A percentile compares a stretch with the other conserved stretches of the same genome.
These are phyloP conservation scores for Prasinococcaceae sp. DNA, from an alignment of 139 green algal genomes.

Conservation along the genomic window DNA sequence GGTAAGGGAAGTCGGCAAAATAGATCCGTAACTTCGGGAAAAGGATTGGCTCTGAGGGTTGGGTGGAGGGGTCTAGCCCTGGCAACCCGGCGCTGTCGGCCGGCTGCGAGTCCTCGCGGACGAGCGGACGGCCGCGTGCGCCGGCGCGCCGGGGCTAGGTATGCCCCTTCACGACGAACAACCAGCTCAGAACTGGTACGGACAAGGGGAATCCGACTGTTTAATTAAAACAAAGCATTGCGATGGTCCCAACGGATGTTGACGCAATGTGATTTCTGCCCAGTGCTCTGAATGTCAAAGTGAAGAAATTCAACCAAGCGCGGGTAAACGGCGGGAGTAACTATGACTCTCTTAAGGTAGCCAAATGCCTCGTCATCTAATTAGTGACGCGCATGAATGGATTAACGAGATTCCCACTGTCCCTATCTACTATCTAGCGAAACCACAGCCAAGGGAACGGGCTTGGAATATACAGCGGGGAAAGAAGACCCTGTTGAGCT, in stretches of 20 bases:
- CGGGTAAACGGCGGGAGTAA: conserved; percentile 86
- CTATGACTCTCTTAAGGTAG: conserved; percentile 73
- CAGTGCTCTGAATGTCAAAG: conserved; percentile 94
- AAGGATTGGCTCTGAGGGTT: conserved; percentile 90
- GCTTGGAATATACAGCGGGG: conserved; percentile 62
- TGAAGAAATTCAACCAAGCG: conserved; percentile 94
- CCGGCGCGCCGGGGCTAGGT: conserved; percentile 40
- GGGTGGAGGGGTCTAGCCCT: conserved; percentile 51
- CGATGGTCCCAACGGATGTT: conserved; percentile 79
- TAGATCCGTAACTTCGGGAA: conserved; percentile 90
- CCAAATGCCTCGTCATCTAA: conserved; percentile 63
- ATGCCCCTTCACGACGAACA: conserved; percentile 62
- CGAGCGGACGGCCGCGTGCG: conserved; percentile 44
- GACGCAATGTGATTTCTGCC: conserved; percentile 95
- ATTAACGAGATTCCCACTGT: conserved; percentile 76
- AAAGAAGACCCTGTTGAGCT: conserved; percentile 81
- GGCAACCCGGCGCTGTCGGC: conserved; percentile 41
- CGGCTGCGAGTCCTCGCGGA: conserved; percentile 45
- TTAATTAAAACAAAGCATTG: conserved; percentile 96
- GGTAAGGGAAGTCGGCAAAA: conserved; percentile 94
- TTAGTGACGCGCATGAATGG: conserved; percentile 63
- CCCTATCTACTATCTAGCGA: conserved; percentile 68
- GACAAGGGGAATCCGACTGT: conserved; percentile 92
- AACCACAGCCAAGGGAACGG: conserved; percentile 50
- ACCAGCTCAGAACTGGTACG: conserved; percentile 86